Base-by-base conservation (phyloP, 331 rosid genomes). In the Rosa hybrid region DNA sequence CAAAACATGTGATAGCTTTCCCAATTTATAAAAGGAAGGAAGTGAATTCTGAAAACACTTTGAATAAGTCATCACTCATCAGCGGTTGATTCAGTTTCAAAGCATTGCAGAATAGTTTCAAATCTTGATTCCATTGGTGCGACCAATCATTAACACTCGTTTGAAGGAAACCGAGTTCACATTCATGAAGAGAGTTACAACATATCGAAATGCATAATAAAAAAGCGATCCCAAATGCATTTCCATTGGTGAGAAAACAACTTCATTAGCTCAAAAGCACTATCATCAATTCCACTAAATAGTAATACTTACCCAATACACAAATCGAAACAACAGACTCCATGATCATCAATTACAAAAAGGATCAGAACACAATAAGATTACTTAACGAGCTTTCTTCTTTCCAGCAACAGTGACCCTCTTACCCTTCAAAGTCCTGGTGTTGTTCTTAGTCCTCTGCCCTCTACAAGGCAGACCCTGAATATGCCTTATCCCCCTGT, bases 341-440 rank as follows among this genome's bases (percentile, higher is more conserved):
- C 41, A 77, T 42, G 62, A 53, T 12, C 54, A 75, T 23, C 74
- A 67, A 83, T 74, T 56, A 77, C 81, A 27, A 16, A 59, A 79
- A 16, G 76, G n/a, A 18, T 39, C 54, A 41, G 39, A n/a, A 38
- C 77, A 44, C 20, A 41, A 64, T 14, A 71, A 64, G 75, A 80
- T 83, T 82, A 85, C 63, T 73, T 90, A 89, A 70, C 89, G 89
- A 12, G 92, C 89, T 81, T 95, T 95, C 84, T 95, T 95, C 93
- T 95, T 93, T 25, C 99, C 99, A 11, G 99, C 89, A 91, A 95
- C 86, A 60, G 99, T 76, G 59, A 93, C 91, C 83, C 77, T 91
- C 90, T 95, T 95, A 78, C 99, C 99, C 92, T 95, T 95, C 92
- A 95, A 87, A 74, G 98, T 95, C 83, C 98, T 82, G 81, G 97